A percentile compares a stretch with the other conserved stretches of the same genome.
Evolutionary conservation across 306 rosid genomes (phyloP).

Genomic region (Trifolium pratense): DNA sequence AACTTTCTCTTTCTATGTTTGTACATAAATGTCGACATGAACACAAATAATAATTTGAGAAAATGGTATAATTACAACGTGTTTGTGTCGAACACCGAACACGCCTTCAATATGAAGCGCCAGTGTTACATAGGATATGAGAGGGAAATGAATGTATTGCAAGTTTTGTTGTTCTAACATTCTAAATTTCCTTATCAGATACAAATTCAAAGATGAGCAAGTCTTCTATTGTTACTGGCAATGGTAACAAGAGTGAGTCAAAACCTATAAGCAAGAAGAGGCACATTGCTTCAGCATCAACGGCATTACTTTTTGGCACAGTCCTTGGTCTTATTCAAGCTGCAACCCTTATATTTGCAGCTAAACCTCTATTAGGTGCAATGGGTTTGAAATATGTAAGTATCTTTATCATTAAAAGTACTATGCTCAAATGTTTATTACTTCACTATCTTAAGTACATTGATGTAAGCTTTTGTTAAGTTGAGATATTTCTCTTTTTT

Average conservation of each 20-base stretch:
- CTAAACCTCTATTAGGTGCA: constrained; percentile 71
- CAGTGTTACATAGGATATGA: background rate
- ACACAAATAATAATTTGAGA: background rate
- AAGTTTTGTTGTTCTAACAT: constrained; percentile 26
- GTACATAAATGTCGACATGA: background rate
- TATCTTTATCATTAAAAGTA: constrained; percentile 15
- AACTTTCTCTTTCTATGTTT: background rate
- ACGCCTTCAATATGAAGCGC: background rate
- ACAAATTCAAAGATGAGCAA: constrained; percentile 38
- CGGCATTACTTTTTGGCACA: constrained; percentile 87
- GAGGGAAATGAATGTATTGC: background rate
- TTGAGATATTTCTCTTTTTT: background rate
- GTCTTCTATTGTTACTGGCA: constrained; percentile 29
- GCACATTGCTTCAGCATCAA: constrained; percentile 88
- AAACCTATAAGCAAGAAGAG: constrained; percentile 53
- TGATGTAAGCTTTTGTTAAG: background rate
- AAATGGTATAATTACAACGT: background rate
- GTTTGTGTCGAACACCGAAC: background rate
- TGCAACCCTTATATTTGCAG: constrained; percentile 64
- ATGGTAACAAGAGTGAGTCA: constrained; percentile 36
- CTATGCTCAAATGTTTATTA: background rate
- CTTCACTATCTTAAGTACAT: constrained; percentile 13
- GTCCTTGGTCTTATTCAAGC: constrained; percentile 86
- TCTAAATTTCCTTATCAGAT: constrained; percentile 45
- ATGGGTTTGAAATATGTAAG: constrained; percentile 91